Evolutionary conservation across 768 basidiomycete species (phyloP), one percentile per base, ranked within the genome.

Genomic region (Naganishia kalamii): DNA sequence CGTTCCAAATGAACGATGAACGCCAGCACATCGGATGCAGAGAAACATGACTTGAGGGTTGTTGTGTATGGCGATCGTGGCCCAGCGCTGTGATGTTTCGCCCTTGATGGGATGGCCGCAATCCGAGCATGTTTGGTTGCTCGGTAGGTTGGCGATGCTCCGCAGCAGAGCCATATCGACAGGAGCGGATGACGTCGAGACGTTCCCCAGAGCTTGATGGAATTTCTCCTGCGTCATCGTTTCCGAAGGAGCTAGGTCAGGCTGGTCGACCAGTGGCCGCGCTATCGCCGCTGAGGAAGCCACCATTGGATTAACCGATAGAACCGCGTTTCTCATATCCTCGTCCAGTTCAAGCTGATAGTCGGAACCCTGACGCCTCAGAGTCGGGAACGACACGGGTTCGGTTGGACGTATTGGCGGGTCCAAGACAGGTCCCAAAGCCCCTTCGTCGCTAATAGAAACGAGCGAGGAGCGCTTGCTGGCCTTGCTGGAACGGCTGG

Each of bases 11-110:
- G 69, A 64, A 19, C 77, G 70, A 51, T 78, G 77, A 0, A 76
- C 50, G 3, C 77, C 77, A 30, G 71, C 72, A 60, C 77, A 78
- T 33, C 77, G 66, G 27, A 76, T 76, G 57, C 77, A 78, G 35
- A 78, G 67, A 57, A 78, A 78, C 60, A 74, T 32, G 25, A 76
- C 75, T 70, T 75, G 73, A 11, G 77, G 74, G 3, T 35, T 57
- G 6, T 72, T 71, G 40, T 73, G 70, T 0, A 78, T 62, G 37
- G 52, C 72, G 21, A 75, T 69, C 4, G 75, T 75, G 7, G 77
- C 77, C 77, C 77, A 78, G 25, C 75, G 68, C 68, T 70, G 71
- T 12, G 70, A 62, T 44, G 70, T 73, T 65, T 73, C 76, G 1
- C 71, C 65, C 46, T 71, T 75, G 25, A 74, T 69, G 3, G 66